A percentile compares a stretch with the other conserved stretches of the same genome.
Conservation (phyloP, 106 monocot species). For the Phalaenopsis aphrodite region DNA sequence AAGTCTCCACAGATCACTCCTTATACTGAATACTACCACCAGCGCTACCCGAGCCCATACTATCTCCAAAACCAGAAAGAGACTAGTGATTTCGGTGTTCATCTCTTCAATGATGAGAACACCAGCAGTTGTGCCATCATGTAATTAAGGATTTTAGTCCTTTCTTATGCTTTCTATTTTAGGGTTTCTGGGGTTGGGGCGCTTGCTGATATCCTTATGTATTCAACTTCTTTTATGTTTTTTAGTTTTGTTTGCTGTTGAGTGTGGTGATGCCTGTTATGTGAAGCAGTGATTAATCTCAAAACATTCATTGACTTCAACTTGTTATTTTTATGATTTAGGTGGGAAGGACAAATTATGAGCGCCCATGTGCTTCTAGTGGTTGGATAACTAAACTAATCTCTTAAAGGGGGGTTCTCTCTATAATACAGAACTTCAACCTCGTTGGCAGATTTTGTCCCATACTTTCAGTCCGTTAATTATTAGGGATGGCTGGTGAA, state of each 20-base stretch:
- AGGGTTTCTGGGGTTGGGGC: background rate
- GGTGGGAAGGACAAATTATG: background rate
- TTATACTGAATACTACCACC: constrained; percentile 57
- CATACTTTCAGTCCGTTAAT: background rate
- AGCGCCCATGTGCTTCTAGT: background rate
- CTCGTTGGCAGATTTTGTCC: background rate
- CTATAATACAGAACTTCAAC: background rate
- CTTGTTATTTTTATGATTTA: background rate
- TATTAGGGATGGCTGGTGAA: background rate
- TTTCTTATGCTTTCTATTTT: background rate
- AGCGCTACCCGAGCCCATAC: constrained; percentile 21
- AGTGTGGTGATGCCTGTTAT: constrained; percentile 3
- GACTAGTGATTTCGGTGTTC: constrained; percentile 31
- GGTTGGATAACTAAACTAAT: background rate
- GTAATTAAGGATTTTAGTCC: constrained; percentile 19
- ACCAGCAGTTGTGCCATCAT: constrained; percentile 65
- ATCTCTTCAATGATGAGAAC: constrained; percentile 93
- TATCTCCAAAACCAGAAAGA: constrained; percentile 18
- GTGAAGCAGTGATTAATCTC: constrained; percentile 1
- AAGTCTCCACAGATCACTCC: constrained; percentile 56
- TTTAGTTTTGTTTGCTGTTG: background rate
- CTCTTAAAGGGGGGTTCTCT: background rate
- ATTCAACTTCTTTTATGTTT: background rate
- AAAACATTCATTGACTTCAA: background rate
- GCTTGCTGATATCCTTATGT: background rate